phyloP scores from a whole-genome alignment of 352 stramenopile species.

The Thraustotheca clavata region DNA sequence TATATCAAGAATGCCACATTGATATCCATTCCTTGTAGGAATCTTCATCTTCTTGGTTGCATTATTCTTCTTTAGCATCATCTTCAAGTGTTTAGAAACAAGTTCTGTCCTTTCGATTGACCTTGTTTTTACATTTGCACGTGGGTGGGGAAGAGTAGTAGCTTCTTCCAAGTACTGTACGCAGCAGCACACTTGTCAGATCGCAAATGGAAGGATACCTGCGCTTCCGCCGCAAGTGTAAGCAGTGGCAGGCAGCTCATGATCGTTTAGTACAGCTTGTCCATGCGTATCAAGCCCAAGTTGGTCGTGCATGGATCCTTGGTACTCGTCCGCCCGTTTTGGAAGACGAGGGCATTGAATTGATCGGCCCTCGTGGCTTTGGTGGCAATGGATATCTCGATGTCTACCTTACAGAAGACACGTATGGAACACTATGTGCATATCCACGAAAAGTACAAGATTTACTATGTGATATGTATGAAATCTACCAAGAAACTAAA shows the following conservation, averaged over 20 bases:
- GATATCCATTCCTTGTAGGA: too few species aligned
- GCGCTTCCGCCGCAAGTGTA: constrained; percentile 19
- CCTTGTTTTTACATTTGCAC: too few species aligned
- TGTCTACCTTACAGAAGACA: constrained; percentile 54
- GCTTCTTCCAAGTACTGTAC: too few species aligned
- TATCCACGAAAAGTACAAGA: constrained; percentile 37
- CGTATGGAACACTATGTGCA: constrained; percentile 51
- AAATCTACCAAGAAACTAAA: constrained; percentile 32
- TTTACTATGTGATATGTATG: constrained; percentile 54
- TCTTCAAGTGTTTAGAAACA: too few species aligned
- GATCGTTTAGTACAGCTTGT: not conserved
- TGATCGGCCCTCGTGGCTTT: not conserved
- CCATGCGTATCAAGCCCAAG: constrained; percentile 13
- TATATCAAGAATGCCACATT: too few species aligned
- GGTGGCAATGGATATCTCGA: constrained; percentile 33
- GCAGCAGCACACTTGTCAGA: too few species aligned
- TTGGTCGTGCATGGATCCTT: not conserved
- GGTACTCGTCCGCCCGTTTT: not conserved
- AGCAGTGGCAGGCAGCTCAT: constrained; percentile 17
- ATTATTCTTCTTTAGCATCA: too few species aligned
- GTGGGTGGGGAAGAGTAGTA: too few species aligned
- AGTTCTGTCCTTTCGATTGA: too few species aligned
- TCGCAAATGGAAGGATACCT: constrained; percentile 19
- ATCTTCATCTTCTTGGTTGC: too few species aligned
- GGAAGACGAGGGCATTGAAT: not conserved